Evolutionary conservation across 768 basidiomycete species (phyloP), one percentile per base, ranked within the genome.

Genomic region (Lactarius akahatsu): DNA sequence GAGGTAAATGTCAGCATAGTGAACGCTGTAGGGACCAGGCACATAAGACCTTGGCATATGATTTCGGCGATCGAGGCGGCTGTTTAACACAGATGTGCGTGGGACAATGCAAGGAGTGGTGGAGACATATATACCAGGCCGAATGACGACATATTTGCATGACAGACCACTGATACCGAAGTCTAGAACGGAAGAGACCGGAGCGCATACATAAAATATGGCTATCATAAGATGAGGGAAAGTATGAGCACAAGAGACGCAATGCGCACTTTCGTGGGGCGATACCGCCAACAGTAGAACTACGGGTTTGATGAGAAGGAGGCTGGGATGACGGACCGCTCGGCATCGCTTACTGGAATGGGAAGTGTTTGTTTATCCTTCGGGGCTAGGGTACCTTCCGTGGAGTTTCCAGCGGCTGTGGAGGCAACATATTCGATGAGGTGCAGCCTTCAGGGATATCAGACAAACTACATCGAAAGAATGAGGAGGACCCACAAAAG

Each of bases 341-440:
- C 10, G 18, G 9, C 4, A 26, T 26, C 23, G 78, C 84, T 71
- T 68, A 86, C 82, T 3, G 91, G 92, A 13, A 92, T 71, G 10
- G 92, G 89, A 13, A 96, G 77, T n/a, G 82, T 76, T 55, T 79
- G 76, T 73, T 95, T 95, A 72, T 94, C 90, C 74, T 96, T 96
- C 32, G 90, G 81, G 10, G 82, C 82, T 4, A 96, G 82, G 0
- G 90, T 91, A 59, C 81, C 83, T 69, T 86, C 79, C 30, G 90
- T 84, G 26, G 80, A 82, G 71, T 88, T 85, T 20, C 78, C 89
- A 3, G 78, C 70, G 3, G 86, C 86, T 2, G 88, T 91, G 28
- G 82, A 80, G 4, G 92, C 91, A 3, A 96, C 91, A 75, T 85
- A 94, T 73, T 94, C 91, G 57, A 96, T 88, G 58, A 96, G 80